These are phyloP conservation scores for Aureobasidium melanogenum DNA, from an alignment of 2,329 filamentous ascomycete genomes.

Conservation along the genomic window DNA sequence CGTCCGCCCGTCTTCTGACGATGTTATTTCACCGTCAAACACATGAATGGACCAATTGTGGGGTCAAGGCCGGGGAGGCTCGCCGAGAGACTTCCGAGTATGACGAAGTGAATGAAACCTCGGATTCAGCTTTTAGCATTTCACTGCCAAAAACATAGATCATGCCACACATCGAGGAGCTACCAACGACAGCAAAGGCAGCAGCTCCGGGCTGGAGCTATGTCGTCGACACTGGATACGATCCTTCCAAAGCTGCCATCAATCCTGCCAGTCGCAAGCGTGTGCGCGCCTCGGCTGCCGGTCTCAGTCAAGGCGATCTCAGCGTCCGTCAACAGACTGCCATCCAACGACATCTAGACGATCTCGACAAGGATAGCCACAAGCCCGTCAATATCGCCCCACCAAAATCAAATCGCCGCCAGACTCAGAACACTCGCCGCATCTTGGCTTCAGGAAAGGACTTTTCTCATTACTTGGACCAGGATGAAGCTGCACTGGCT, in stretches of 20 bases:
- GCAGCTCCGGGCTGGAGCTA: conserved; percentile 88
- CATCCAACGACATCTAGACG: conserved; percentile 69
- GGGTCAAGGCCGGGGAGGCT: not conserved
- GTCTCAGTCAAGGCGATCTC: conserved; percentile 36
- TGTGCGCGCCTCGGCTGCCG: conserved; percentile 44
- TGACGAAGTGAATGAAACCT: not conserved
- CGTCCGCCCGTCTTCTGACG: not conserved
- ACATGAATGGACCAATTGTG: not conserved
- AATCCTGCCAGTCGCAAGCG: conserved; percentile 58
- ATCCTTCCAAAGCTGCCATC: conserved; percentile 46
- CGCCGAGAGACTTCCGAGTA: not conserved
- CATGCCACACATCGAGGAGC: conserved; percentile 68
- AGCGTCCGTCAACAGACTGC: conserved; percentile 77
- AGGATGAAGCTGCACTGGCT: conserved; percentile 57
- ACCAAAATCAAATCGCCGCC: conserved; percentile 47
- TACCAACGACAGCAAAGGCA: conserved; percentile 56
- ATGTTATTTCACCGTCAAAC: not conserved
- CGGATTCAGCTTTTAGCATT: not conserved
- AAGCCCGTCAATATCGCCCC: conserved; percentile 55
- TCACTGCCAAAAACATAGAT: not conserved
- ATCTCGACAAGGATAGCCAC: conserved; percentile 65
- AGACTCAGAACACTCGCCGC: conserved; percentile 60
- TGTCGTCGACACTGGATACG: conserved; percentile 63
- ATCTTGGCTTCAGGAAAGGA: conserved; percentile 75
- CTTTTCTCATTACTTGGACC: conserved; percentile 73